Evolutionary conservation across 2,329 filamentous ascomycete genomes (phyloP).

Genomic region (Pseudogymnoascus pannorum): DNA sequence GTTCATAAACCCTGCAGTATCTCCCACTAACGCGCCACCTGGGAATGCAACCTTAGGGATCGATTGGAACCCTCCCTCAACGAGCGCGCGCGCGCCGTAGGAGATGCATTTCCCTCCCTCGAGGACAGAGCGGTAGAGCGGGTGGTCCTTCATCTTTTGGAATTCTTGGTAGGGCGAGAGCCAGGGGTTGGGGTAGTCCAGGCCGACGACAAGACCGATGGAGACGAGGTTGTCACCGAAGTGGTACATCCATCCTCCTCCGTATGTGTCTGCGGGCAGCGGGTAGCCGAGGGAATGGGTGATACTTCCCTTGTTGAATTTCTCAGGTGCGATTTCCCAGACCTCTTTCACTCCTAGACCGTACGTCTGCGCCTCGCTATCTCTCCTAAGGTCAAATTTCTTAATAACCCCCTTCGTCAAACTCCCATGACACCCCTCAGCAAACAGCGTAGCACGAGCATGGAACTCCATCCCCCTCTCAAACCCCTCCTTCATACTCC

Average conservation of each 20-base stretch:
- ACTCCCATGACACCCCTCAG: conserved; percentile 91
- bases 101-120: conserved; percentile 97
- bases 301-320: conserved; percentile 80
- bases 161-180: conserved; percentile 92
- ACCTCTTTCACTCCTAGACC: conserved; percentile 92
- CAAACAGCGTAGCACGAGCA: conserved; percentile 82
- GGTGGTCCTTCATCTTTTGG: conserved; percentile 97
- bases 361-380: conserved; percentile 93
- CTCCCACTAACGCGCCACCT: conserved; percentile 88
- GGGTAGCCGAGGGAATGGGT: conserved; percentile 92
- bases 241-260: conserved; percentile 98
- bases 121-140: conserved; percentile 77
- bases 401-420: conserved; percentile 91
- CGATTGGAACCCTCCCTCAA: conserved; percentile 94
- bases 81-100: conserved; percentile 83
- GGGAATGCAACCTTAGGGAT: conserved; percentile 97
- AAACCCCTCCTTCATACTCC: conserved; percentile 81
- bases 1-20: conserved; percentile 94
- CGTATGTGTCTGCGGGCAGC: conserved; percentile 80
- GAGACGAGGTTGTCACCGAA: conserved; percentile 96
- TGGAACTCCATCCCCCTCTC: conserved; percentile 99
- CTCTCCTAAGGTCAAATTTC: conserved; percentile 82
- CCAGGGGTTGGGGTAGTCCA: conserved; percentile 97
- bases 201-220: conserved; percentile 81
- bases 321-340: conserved; percentile 91